Evolutionary conservation across 257 asterid species (phyloP).

Genomic region (Scutellaria baicalensis): DNA sequence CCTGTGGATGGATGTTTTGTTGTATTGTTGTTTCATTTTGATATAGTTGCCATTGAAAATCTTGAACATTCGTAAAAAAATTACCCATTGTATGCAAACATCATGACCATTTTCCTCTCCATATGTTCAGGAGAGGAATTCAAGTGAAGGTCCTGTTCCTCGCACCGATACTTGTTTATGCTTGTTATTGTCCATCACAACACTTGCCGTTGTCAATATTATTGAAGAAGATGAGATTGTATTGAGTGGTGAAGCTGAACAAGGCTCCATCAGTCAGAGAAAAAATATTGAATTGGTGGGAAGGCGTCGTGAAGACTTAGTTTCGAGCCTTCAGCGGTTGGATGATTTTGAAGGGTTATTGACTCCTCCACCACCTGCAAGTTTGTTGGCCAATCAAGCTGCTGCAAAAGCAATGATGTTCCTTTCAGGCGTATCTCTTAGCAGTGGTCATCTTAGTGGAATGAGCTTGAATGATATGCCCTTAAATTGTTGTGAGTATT

Average conservation of each 20-base stretch:
- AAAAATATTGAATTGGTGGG: constrained; percentile 40
- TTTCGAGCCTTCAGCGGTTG: constrained; percentile 76
- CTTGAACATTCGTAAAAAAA: constrained; percentile 6
- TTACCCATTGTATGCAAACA: constrained; percentile 2
- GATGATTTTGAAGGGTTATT: constrained; percentile 81
- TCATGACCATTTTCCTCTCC: constrained; percentile 14
- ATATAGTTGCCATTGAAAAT: constrained; percentile 2
- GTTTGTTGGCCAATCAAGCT: constrained; percentile 91
- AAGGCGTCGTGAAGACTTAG: constrained; percentile 65
- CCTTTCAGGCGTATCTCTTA: constrained; percentile 70
- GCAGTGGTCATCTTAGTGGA: constrained; percentile 79
- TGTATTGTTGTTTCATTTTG: constrained; percentile 3
- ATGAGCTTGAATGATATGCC: constrained; percentile 85
- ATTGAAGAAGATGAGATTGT: constrained; percentile 72
- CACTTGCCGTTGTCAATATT: constrained; percentile 71
- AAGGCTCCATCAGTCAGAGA: constrained; percentile 29
- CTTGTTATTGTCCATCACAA: constrained; percentile 69
- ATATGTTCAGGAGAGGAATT: constrained; percentile 71
- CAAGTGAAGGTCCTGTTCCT: constrained; percentile 91
- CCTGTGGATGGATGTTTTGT: neutral
- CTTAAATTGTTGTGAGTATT: constrained; percentile 66
- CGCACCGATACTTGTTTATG: constrained; percentile 92
- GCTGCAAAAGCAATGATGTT: constrained; percentile 91
- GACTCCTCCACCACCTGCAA: constrained; percentile 71
- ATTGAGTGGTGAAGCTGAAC: constrained; percentile 36